Base-by-base conservation (phyloP, 2,329 filamentous ascomycete species). In the Pestalotiopsis sp. region DNA sequence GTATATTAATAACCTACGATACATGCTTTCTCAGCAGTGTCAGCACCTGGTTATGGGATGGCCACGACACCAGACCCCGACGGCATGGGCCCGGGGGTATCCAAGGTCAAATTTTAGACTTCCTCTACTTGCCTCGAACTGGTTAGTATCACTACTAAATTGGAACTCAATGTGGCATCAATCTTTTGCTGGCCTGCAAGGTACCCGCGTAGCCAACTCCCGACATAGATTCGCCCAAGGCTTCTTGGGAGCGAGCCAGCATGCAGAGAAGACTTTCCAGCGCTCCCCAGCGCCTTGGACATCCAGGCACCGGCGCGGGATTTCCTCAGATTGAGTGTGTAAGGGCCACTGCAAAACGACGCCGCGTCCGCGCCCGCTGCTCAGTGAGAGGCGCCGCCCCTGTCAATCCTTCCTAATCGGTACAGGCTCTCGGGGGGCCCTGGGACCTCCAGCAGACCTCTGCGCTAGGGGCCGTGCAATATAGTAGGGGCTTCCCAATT, bases 401-500 rank as follows among this genome's bases (percentile, higher is more conserved):
- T 64, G 61, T 49, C 41, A 25, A 64, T 64, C 61, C 41, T 64
- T 45, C 61, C 61, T 23, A 64, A 64, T 64, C 61, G 17, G 61
- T 52, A 12, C 25, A 62, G 36, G 59, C 27, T 20, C 56, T 36
- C 27, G 59, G 59, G 31, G 27, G 12, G 59, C 59, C 25, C 31
- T 20, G 17, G 45, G 45, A 20, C 41, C 17, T n/a, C 6, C 13
- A n/a, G 41, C 17, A 13, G 13, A n/a, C 17, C 41, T 52, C 45
- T 52, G 7, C 20, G 45, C 17, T 49, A 52, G 25, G 11, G 61
- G 61, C 20, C 39, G 39, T 23, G 61, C 61, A 45, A 49, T 62
- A 39, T 62, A 62, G 31, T 36, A 36, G 61, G 39, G 61, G 49
- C 61, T 64, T 64, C 61, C 61, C 61, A 64, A 64, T 64, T 64